Evolutionary conservation across 2,329 filamentous ascomycete genomes (phyloP).

Genomic region (Paecilomyces fulvus): DNA sequence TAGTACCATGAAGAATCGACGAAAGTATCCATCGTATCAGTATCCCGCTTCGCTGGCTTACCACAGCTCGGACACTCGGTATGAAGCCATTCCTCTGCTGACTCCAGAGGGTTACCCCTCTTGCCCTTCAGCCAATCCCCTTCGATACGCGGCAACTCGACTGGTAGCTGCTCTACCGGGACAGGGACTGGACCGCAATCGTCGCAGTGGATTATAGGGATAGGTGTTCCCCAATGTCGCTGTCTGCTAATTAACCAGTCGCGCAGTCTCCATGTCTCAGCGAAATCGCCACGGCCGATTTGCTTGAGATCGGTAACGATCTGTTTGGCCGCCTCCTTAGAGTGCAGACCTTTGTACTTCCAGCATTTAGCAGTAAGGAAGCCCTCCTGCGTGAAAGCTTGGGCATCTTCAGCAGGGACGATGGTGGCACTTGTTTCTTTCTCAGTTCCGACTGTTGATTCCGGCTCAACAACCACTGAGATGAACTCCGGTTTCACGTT

Average conservation of each 20-base stretch:
- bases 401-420: constrained; percentile 32
- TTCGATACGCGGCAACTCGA: constrained; percentile 62
- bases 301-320: constrained; percentile 47
- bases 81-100: constrained; percentile 64
- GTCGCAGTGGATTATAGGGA: constrained; percentile 75
- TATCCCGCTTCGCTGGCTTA: constrained; percentile 66
- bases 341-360: constrained; percentile 55
- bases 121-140: constrained; percentile 60
- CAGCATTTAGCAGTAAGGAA: constrained; percentile 59
- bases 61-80: constrained; percentile 64
- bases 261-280: constrained; percentile 69
- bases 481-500: constrained; percentile 56
- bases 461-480: constrained; percentile 49
- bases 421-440: constrained; percentile 8
- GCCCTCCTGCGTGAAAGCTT: constrained; percentile 57
- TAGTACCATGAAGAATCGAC: constrained; percentile 95
- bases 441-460: constrained; percentile 24
- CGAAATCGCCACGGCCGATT: constrained; percentile 51
- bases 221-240: constrained; percentile 84
- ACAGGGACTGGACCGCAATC: constrained; percentile 73
- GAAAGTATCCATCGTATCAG: constrained; percentile 94
- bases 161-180: constrained; percentile 65
- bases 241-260: constrained; percentile 93
- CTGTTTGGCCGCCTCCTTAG: constrained; percentile 51
- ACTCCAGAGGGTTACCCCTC: constrained; percentile 68